Evolutionary conservation across 2,329 filamentous ascomycete genomes (phyloP).

Genomic region (Colletotrichum plurivorum): DNA sequence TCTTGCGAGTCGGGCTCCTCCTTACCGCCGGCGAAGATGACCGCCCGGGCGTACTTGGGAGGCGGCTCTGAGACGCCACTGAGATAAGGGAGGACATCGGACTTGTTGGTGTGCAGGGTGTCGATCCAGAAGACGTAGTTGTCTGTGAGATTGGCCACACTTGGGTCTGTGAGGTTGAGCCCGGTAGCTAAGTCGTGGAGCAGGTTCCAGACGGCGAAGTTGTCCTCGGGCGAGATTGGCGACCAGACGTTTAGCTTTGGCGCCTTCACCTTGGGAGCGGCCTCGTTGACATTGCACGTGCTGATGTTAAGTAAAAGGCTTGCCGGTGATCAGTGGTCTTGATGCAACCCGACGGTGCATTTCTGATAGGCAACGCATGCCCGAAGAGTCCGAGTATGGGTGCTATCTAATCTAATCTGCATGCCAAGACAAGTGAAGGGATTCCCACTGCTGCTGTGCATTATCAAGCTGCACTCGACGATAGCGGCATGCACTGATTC

Average conservation of each 20-base stretch:
- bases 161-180: constrained; percentile 60
- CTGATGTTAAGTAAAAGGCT: neutral
- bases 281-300: constrained; percentile 34
- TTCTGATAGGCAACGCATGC: neutral
- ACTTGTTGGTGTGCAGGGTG: constrained; percentile 63
- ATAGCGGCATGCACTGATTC: neutral
- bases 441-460: constrained; percentile 7
- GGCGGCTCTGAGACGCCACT: constrained; percentile 52
- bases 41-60: constrained; percentile 59
- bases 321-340: neutral
- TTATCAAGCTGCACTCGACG: constrained; percentile 13
- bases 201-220: constrained; percentile 58
- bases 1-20: constrained; percentile 60
- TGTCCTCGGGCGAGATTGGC: constrained; percentile 57
- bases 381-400: neutral
- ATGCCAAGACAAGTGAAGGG: constrained; percentile 19
- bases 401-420: constrained; percentile 13
- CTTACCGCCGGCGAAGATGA: constrained; percentile 61
- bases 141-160: constrained; percentile 54
- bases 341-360: neutral
- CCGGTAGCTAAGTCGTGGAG: constrained; percentile 56
- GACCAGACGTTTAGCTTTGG: constrained; percentile 59
- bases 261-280: constrained; percentile 46
- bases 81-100: constrained; percentile 59
- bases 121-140: constrained; percentile 64